Base-by-base conservation (phyloP, 345 rosid species). In the Pugionium dolabratum region DNA sequence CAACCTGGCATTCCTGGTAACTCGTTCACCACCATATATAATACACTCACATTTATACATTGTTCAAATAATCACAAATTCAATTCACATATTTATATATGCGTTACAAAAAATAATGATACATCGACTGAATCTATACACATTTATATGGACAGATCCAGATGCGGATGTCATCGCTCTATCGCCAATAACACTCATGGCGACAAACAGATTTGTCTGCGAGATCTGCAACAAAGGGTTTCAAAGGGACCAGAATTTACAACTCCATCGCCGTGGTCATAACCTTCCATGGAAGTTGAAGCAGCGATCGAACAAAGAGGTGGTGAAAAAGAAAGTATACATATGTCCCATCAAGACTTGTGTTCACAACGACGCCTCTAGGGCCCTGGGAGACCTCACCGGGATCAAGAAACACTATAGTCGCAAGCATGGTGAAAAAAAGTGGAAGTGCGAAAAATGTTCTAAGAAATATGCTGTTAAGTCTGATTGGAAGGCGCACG, bases 141-240 rank as follows among this genome's bases (percentile, higher is more conserved):
- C 5, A 18, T 18, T 18, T 18, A 26, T 41, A 54, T 67, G 69
- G 33, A 62, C 80, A 93, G 98, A 93, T 86, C 98, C 97, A 71
- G 96, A 90, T 85, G 97, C 98, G 9, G 97, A 93, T 75, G 96
- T 93, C 67, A 81, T 93, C 44, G 97, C 98, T 67, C 75, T 93
- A 51, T 93, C 97, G 41, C 98, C 97, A 1, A 93, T 82, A 72
- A 57, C 89, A 1, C 94, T 93, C 68, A 90, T 93, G 98, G 96
- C 97, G 0, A 90, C 98, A 7, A 90, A 93, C 79, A 63, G 98
- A 71, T 90, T 90, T 64, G 47, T 93, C 0, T 93, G 98, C 26
- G 98, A 93, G 78, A 90, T 93, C 70, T 93, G 98, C 81, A 93
- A 93, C 66, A 90, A 93, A 69, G 98, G 98, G 4, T 93, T 93